Base-by-base conservation (phyloP, 176 grass and related monocot genomes). In the Guadua angustifolia region DNA sequence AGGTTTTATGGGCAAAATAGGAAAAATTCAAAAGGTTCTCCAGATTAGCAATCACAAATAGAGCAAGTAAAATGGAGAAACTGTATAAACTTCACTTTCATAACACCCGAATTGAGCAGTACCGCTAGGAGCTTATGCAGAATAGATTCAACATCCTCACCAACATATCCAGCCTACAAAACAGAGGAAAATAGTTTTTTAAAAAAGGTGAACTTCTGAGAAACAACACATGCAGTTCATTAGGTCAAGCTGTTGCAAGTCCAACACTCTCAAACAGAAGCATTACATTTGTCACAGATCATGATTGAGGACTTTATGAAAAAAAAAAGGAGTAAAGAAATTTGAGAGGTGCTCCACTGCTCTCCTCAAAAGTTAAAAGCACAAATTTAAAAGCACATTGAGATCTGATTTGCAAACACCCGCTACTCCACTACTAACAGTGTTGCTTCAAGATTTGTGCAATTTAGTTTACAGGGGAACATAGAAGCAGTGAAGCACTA, bases 91-190 rank as follows among this genome's bases (percentile, higher is more conserved):
- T 63, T 19, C 45, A 52, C 26, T 68, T 36, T 61, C 55, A 45
- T 39, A 39, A 32, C 8, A 24, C 5, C 69, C 35, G 64, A 18
- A 21, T 75, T 58, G 9, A 82, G 14, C 39, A 45, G 46, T 93
- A 93, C 91, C 91, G 75, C 88, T 59, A 93, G 74, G 33, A 93
- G 91, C 79, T 93, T 90, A 84, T 93, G 88, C 64, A 93, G 66
- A 58, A 93, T 85, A 70, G 91, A 90, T 78, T 93, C 91, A 67
- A 90, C 91, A 85, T 93, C 91, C 83, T 93, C 91, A 66, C 91
- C 91, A 75, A 93, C 91, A 75, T 93, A 93, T 93, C 91, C 91
- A 67, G 91, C 91, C 91, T 93, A 81, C 78, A 88, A 57, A 82
- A 42, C 11, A 10, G 8, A 79, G 9, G 77, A 70, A 25, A n/a